Evolutionary conservation across 768 basidiomycete genomes (phyloP).

Genomic region (Lanmaoa rubissima): DNA sequence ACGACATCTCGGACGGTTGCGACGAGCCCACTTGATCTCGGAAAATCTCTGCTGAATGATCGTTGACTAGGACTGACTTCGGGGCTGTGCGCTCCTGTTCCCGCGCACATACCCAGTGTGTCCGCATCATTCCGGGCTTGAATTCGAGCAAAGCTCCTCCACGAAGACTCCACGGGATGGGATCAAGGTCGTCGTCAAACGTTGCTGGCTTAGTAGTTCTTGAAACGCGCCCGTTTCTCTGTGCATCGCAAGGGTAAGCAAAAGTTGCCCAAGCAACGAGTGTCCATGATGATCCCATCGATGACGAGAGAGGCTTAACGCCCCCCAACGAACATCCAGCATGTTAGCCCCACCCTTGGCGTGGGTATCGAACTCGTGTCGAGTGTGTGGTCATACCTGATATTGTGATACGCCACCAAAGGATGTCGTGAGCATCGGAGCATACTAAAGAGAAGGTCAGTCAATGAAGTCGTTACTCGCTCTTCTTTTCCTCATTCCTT

Average conservation of each 20-base stretch:
- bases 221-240: neutral
- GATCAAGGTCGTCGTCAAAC: neutral
- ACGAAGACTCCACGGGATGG: neutral
- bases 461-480: neutral
- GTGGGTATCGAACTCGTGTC: neutral
- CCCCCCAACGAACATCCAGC: neutral
- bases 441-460: neutral
- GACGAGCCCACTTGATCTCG: neutral
- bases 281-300: neutral
- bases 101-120: too few relatives aligned
- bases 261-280: neutral
- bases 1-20: slow-evolving; percentile 20
- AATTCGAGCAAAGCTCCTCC: too few relatives aligned
- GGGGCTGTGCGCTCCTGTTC: neutral
- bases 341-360: neutral
- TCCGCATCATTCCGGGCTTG: too few relatives aligned
- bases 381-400: neutral
- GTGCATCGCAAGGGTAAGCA: neutral
- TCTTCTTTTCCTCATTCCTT: neutral
- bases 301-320: neutral
- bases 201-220: neutral
- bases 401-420: neutral
- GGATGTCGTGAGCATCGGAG: neutral
- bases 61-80: too few relatives aligned
- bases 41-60: neutral